Evolutionary conservation across 1,139 yeast species (phyloP).

Genomic region (Geotrichum restrictum): DNA sequence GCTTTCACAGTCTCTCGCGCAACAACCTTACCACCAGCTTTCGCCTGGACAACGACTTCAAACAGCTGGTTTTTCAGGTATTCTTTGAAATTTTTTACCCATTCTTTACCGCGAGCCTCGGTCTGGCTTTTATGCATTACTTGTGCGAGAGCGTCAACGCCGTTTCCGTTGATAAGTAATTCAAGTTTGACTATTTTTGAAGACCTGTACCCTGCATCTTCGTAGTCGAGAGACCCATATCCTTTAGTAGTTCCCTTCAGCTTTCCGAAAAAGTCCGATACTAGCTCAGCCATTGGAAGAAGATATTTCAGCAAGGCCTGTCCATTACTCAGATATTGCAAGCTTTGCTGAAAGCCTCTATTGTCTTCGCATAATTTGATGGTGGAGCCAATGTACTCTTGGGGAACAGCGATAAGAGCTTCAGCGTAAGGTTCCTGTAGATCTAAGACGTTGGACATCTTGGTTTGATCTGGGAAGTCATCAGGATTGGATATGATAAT

Average conservation of each 20-base stretch:
- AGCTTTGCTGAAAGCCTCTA: conserved; percentile 76
- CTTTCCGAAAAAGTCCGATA: conserved; percentile 92
- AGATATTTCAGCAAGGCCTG: conserved; percentile 78
- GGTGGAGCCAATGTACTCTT: conserved; percentile 81
- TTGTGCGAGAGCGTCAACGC: conserved; percentile 90
- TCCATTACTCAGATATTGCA: conserved; percentile 73
- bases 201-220: conserved; percentile 79
- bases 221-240: conserved; percentile 90
- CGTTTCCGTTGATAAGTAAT: conserved; percentile 79
- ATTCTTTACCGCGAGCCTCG: conserved; percentile 66
- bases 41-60: conserved; percentile 91
- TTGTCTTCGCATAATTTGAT: conserved; percentile 80
- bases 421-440: conserved; percentile 87
- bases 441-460: conserved; percentile 46
- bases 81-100: conserved; percentile 78
- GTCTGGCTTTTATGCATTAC: conserved; percentile 82
- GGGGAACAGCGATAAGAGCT: conserved; percentile 87
- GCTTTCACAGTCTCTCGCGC: conserved; percentile 95
- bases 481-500: conserved; percentile 79
- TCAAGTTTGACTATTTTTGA: conserved; percentile 86
- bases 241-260: conserved; percentile 87
- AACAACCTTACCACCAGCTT: conserved; percentile 73
- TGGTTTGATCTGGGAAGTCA: conserved; percentile 68
- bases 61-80: conserved; percentile 76
- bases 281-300: conserved; percentile 81